These are phyloP conservation scores for Rhodotorula sphaerocarpa DNA, from an alignment of 768 basidiomycete species.

Conservation along the genomic window DNA sequence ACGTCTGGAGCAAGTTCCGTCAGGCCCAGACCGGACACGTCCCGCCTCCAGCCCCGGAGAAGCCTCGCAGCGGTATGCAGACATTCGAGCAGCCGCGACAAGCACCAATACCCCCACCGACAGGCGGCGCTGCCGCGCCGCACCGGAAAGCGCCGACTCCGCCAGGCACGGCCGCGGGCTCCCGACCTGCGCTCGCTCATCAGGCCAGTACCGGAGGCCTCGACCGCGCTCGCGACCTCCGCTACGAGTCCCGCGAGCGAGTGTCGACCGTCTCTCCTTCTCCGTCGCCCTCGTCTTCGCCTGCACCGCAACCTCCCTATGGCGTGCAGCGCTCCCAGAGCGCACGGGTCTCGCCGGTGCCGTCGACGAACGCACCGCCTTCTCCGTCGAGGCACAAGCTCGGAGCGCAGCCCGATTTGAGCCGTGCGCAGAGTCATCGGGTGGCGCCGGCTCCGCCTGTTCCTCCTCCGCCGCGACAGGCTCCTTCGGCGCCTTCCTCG, in stretches of 20 bases:
- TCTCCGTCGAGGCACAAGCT: conserved; percentile 1
- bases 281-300: conserved; percentile 36
- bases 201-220: not conserved
- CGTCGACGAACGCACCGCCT: conserved; percentile 31
- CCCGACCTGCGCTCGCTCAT: not conserved
- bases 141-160: conserved; percentile 31
- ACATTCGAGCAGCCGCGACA: conserved; percentile 33
- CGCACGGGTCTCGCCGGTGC: conserved; percentile 59
- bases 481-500: no score
- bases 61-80: not conserved
- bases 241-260: not conserved
- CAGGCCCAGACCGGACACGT: not conserved
- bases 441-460: conserved; percentile 52
- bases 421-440: conserved; percentile 49
- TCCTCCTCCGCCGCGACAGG: no score
- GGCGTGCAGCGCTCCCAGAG: conserved; percentile 52
- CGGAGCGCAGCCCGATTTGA: conserved; percentile 15
- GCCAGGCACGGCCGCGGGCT: not conserved
- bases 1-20: conserved; percentile 67
- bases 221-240: conserved; percentile 24
- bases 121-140: conserved; percentile 1
- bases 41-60: not conserved
- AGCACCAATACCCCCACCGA: conserved; percentile 32
- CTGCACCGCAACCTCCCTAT: conserved; percentile 40
- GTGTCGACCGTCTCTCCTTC: not conserved